A percentile compares a stretch with the other conserved stretches of the same genome.
These are phyloP conservation scores for Elasticomyces elasticus DNA, from an alignment of 495 filamentous ascomycete genomes.

Conservation along the genomic window DNA sequence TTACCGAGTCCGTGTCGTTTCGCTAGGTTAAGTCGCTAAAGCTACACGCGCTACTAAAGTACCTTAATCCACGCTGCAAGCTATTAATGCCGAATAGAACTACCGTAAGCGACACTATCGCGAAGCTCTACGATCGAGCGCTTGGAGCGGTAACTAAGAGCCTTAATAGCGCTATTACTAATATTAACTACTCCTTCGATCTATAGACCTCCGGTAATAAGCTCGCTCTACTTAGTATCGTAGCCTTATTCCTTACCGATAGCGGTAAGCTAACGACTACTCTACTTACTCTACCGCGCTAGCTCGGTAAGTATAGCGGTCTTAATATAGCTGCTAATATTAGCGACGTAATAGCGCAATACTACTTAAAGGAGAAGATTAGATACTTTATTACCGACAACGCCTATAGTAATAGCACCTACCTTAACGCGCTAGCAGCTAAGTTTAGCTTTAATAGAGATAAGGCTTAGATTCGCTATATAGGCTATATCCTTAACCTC, in stretches of 20 bases:
- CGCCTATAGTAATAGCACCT: constrained; percentile 10
- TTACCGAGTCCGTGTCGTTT: not conserved
- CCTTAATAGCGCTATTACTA: not conserved
- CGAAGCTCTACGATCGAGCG: not conserved
- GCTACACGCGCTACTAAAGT: not conserved
- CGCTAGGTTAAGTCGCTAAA: not conserved
- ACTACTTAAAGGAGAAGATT: constrained; percentile 4
- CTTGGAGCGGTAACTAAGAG: not conserved
- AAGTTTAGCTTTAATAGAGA: constrained; percentile 7
- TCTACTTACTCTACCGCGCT: not conserved
- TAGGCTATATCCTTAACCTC: constrained; percentile 16
- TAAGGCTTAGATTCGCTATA: constrained; percentile 10
- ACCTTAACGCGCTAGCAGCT: constrained; percentile 1
- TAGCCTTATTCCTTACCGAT: not conserved
- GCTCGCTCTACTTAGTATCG: not conserved
- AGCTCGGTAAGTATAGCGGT: constrained; percentile 10
- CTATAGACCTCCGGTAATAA: not conserved
- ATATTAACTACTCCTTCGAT: not conserved
- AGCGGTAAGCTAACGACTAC: not conserved
- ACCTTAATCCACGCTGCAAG: not conserved
- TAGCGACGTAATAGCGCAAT: constrained; percentile 5
- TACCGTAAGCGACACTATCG: not conserved
- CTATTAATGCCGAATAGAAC: not conserved
- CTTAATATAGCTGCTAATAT: constrained; percentile 6
- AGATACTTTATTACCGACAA: constrained; percentile 19